Evolutionary conservation across 2,329 filamentous ascomycete species (phyloP), one percentile per base, ranked within the genome.

Genomic region (Alternaria longipes): DNA sequence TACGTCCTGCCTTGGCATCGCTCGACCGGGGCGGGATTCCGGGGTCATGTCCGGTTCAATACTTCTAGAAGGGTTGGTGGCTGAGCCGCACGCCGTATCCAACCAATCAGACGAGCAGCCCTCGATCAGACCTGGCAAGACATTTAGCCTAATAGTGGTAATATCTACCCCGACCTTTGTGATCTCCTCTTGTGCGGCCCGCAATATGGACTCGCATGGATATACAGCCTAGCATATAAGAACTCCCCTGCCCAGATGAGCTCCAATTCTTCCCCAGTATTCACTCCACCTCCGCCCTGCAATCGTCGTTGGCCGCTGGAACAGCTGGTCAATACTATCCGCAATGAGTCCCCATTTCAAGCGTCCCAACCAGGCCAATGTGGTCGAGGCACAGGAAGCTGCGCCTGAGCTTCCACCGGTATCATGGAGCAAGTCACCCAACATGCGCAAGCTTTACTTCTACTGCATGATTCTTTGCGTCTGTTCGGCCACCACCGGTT

Each of bases 401-500:
- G 60, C 60, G 36, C 38, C 38, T 20, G n/a, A 8, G 38, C 38
- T 40, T 40, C 38, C 38, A 40, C n/a, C 38, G 4, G 38, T 40
- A 1, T 40, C 38, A 40, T 40, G 38, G 38, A 40, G 38, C 38
- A 40, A 40, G n/a, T 40, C 38, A 11, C 38, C 38, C 38, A 40
- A 40, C 38, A 40, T 40, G 38, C 79, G 85, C 71, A 83, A 83
- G 76, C 79, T 87, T 7, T 87, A 87, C 78, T 83, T 84, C 66
- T 85, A 81, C 67, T 81, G 81, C 51, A 74, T 83, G 64, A 74
- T 85, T 54, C 81, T 86, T 54, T 85, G 82, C 66, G 75, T 86
- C 65, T 84, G 83, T 45, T 87, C 85, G 24, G 85, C 85, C 12
- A 86, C 85, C 36, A 87, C 84, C 40, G 83, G 84, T 69, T 85